phyloP scores from a whole-genome alignment of 2,329 filamentous ascomycete genomes.

The Aspergillus aculeatus region DNA sequence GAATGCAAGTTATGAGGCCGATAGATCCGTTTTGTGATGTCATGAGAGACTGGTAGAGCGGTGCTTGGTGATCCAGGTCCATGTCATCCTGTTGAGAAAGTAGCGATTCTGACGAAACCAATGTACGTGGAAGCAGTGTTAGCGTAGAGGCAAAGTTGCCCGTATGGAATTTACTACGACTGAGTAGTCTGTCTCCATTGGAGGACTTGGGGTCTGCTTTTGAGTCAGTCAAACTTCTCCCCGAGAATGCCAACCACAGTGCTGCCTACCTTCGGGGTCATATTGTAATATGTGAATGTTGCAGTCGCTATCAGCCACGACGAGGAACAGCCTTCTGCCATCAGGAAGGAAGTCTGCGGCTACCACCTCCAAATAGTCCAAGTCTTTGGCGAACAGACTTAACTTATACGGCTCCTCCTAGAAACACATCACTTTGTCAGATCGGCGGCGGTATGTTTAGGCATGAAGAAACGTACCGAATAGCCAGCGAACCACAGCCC shows the following conservation, averaged over 20 bases:
- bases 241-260: neutral
- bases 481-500: constrained; percentile 96
- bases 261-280: constrained; percentile 79
- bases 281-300: constrained; percentile 89
- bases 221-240: neutral
- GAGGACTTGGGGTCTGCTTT: constrained; percentile 82
- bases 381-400: constrained; percentile 85
- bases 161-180: constrained; percentile 82
- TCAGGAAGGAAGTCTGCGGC: constrained; percentile 86
- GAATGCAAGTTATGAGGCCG: constrained; percentile 71
- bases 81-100: constrained; percentile 39
- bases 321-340: constrained; percentile 75
- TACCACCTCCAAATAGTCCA: constrained; percentile 73
- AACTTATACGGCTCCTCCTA: constrained; percentile 93
- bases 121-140: constrained; percentile 69
- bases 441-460: neutral
- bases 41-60: constrained; percentile 61
- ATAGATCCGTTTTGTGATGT: constrained; percentile 75
- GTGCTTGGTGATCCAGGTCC: constrained; percentile 34
- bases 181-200: constrained; percentile 81
- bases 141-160: constrained; percentile 75
- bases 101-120: constrained; percentile 45
- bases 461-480: constrained; percentile 54
- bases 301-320: constrained; percentile 79
- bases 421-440: constrained; percentile 9